phyloP scores from a whole-genome alignment of 2,329 filamentous ascomycete genomes.

The Arthrobotrys megalospora region DNA sequence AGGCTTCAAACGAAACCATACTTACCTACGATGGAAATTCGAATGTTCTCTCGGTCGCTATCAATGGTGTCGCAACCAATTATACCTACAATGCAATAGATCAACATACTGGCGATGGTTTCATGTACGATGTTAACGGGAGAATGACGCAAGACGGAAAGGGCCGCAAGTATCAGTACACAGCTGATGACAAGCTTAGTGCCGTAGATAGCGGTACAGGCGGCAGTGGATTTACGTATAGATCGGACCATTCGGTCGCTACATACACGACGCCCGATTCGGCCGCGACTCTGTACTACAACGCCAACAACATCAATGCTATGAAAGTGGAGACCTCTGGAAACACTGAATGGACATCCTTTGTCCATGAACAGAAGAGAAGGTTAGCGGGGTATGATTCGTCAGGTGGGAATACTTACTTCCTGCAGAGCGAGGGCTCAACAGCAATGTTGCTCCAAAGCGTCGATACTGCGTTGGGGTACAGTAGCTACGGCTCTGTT shows the following conservation, averaged over 20 bases:
- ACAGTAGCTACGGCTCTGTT: background rate
- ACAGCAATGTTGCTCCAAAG: background rate
- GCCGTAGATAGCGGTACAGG: background rate
- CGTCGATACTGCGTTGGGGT: background rate
- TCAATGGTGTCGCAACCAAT: background rate
- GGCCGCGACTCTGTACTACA: background rate
- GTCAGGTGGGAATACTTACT: background rate
- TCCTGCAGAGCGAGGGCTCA: background rate
- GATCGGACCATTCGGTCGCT: background rate
- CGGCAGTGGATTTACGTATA: constrained; percentile 3
- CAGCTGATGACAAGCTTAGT: background rate
- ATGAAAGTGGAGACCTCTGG: background rate
- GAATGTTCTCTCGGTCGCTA: background rate
- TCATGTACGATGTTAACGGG: background rate
- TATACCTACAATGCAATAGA: constrained; percentile 4
- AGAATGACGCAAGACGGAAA: background rate
- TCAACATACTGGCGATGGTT: constrained; percentile 1
- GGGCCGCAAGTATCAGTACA: constrained; percentile 1
- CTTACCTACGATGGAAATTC: constrained; percentile 21
- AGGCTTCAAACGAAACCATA: background rate
- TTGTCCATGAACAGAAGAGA: background rate
- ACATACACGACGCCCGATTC: too few species aligned
- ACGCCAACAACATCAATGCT: background rate
- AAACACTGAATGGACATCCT: background rate
- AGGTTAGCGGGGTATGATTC: too few species aligned